Conservation (phyloP, 371 early-diverging fungal species). For the Mucor sp. region DNA sequence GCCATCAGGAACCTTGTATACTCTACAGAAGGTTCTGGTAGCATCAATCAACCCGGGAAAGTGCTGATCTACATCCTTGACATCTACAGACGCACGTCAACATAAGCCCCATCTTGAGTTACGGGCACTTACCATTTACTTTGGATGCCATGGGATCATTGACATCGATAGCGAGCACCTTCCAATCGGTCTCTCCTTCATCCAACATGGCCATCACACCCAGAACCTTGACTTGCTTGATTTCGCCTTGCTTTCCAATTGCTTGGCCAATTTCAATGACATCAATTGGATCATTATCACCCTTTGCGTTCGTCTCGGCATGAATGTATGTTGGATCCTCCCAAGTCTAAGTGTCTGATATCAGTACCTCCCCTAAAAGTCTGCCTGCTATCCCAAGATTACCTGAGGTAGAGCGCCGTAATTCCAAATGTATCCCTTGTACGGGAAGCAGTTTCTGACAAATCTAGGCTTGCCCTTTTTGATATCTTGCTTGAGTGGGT, state of each 20-base stretch:
- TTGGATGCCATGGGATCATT: conserved; percentile 93
- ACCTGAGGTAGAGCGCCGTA: conserved; percentile 98
- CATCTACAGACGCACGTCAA: conserved; percentile 47
- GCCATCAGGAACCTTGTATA: conserved; percentile 98
- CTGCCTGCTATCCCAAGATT: neutral
- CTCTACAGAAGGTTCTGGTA: conserved; percentile 95
- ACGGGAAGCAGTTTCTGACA: conserved; percentile 99
- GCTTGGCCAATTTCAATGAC: conserved; percentile 97
- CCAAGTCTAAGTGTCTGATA: conserved; percentile 79
- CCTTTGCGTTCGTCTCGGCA: conserved; percentile 87
- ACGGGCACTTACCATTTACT: conserved; percentile 68
- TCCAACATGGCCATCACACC: conserved; percentile 98
- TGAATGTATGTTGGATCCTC: conserved; percentile 92
- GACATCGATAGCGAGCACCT: conserved; percentile 95
- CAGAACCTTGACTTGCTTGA: conserved; percentile 98
- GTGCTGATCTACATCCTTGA: conserved; percentile 93
- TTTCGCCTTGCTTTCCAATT: conserved; percentile 90
- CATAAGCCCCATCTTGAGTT: neutral
- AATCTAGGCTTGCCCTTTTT: conserved; percentile 99
- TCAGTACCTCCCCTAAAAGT: neutral
- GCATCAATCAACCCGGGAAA: conserved; percentile 91
- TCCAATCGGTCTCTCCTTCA: conserved; percentile 99
- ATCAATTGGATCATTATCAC: conserved; percentile 99
- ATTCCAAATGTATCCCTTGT: conserved; percentile 99
- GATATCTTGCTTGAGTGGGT: conserved; percentile 99